phyloP scores from a whole-genome alignment of 2,329 filamentous ascomycete species.

The Dothistroma septosporum region DNA sequence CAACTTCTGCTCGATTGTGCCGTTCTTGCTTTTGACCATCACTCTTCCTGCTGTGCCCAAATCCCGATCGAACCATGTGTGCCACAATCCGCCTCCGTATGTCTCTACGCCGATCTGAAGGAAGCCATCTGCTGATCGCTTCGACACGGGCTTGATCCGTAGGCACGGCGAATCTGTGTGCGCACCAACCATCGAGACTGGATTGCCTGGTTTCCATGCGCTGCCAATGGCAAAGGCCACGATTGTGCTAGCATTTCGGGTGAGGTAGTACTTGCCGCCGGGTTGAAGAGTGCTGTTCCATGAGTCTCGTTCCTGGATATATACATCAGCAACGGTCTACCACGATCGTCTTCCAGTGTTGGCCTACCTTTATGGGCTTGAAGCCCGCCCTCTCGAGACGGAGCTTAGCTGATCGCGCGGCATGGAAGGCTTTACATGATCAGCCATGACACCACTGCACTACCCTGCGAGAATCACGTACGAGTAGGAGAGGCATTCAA shows the following conservation, averaged over 20 bases:
- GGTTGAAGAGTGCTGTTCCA: conserved; percentile 77
- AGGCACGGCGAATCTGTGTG: conserved; percentile 94
- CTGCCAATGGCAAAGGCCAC: conserved; percentile 87
- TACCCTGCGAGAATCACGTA: conserved; percentile 44
- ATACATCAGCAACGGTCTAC: neutral
- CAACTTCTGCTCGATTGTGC: conserved; percentile 74
- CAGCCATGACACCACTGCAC: conserved; percentile 8
- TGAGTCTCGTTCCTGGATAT: conserved; percentile 68
- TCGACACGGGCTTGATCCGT: conserved; percentile 89
- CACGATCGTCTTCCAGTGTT: neutral
- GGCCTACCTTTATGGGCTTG: conserved; percentile 65
- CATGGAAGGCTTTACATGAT: conserved; percentile 73
- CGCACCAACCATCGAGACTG: conserved; percentile 86
- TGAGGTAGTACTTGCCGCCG: conserved; percentile 94
- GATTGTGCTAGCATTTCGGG: conserved; percentile 86
- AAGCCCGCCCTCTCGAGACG: conserved; percentile 82
- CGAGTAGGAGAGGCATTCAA: conserved; percentile 92
- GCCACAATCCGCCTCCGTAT: conserved; percentile 95
- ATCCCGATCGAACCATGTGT: conserved; percentile 97
- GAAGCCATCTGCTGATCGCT: conserved; percentile 80
- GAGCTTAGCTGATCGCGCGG: conserved; percentile 71
- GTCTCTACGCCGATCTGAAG: conserved; percentile 94
- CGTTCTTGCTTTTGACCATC: conserved; percentile 67
- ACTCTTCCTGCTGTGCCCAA: conserved; percentile 84
- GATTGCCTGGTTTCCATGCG: conserved; percentile 87